These are phyloP conservation scores for Dendrobium catenatum DNA, from an alignment of 106 monocot genomes.

Conservation along the genomic window DNA sequence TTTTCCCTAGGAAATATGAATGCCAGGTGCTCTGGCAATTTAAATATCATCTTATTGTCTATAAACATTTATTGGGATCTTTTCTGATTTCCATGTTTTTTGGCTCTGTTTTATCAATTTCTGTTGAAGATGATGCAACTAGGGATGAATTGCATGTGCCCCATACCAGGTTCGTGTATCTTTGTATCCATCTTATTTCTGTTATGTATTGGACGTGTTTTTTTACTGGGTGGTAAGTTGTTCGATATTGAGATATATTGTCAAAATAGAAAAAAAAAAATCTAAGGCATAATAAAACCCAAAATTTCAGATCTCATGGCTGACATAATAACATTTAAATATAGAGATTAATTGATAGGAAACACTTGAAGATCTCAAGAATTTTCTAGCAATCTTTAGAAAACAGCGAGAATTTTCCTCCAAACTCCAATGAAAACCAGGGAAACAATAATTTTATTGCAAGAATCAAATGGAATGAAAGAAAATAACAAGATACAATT, in stretches of 20 bases:
- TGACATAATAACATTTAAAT: too few relatives aligned
- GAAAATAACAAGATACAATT: too few relatives aligned
- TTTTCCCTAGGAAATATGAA: neutral
- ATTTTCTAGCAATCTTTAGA: too few relatives aligned
- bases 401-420: too few relatives aligned
- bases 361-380: too few relatives aligned
- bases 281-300: too few relatives aligned
- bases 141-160: neutral
- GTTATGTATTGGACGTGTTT: neutral
- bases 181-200: neutral
- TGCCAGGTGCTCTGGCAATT: neutral
- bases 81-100: neutral
- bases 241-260: neutral
- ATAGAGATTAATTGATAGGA: too few relatives aligned
- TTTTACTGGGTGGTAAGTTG: neutral
- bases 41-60: neutral
- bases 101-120: neutral
- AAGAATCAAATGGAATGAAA: too few relatives aligned
- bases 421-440: too few relatives aligned
- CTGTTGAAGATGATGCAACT: neutral
- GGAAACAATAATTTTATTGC: too few relatives aligned
- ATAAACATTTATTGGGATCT: neutral
- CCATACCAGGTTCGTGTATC: neutral
- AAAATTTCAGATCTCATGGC: too few relatives aligned
- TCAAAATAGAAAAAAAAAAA: neutral